Evolutionary conservation across 1,139 yeast species (phyloP), one percentile per base, ranked within the genome.

Genomic region (Candida smagusa): DNA sequence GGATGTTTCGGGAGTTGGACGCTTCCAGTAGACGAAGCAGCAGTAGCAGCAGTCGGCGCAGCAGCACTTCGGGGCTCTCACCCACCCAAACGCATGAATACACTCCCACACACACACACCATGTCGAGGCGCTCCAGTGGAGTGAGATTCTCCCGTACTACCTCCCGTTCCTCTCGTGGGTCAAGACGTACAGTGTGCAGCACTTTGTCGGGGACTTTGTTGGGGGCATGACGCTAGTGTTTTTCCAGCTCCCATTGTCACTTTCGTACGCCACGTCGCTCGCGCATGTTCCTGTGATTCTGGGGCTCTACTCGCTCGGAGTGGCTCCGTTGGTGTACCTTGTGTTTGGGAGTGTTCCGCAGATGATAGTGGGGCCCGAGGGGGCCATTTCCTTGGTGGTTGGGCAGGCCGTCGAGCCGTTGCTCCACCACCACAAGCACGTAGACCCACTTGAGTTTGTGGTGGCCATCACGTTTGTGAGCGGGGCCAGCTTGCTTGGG

Each of bases 351-450:
- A 82, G 96, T 19, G 96, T 89, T 1, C 97, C 97, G 0, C 95
- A 85, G 53, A 86, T 92, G 96, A 84, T 90, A 38, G 95, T 90
- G 6, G 97, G 97, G 0, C 98, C 98, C 0, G 98, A 92, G 55
- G 94, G 92, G 7, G 96, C 97, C 2, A 84, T 90, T 22, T 85
- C 95, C 1, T 70, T 92, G 55, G 84, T 92, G 30, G 87, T 92
- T 2, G 97, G 97, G 3, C 96, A 88, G 55, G 89, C 94, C 0
- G 83, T 89, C n/a, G 88, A 85, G 45, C 80, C 84, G 9, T 56
- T 74, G 2, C 49, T 79, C 28, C 80, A 76, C 39, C 86, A 82
- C 50, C 59, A 72, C 35, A 56, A 61, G 30, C 54, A 64, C 11
- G 46, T 78, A 12, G 76, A 76, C 40, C 79, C 89, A 0, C 69